Evolutionary conservation across 352 stramenopile genomes (phyloP).

Genomic region (Pythium biforme): DNA sequence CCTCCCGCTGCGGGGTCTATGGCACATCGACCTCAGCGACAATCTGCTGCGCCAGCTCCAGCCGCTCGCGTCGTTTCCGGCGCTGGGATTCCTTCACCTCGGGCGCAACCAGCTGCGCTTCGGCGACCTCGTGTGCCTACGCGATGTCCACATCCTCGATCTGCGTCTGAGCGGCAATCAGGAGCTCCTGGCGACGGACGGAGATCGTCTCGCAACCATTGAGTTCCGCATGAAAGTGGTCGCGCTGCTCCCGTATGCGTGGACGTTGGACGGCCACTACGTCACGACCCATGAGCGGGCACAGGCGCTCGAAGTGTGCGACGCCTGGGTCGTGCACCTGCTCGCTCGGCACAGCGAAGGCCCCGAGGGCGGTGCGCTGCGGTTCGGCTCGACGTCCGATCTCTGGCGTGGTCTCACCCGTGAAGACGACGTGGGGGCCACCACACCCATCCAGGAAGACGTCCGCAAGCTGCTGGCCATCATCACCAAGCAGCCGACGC

Average conservation of each 20-base stretch:
- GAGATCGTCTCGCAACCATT: neutral
- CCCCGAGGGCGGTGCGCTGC: neutral
- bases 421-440: neutral
- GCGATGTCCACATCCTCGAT: slow-evolving; percentile 58
- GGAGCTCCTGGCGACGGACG: slow-evolving; percentile 22
- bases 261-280: slow-evolving; percentile 62
- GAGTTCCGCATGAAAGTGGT: slow-evolving; percentile 46
- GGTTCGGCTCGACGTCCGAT: slow-evolving; percentile 39
- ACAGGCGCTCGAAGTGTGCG: slow-evolving; percentile 38
- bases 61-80: slow-evolving; percentile 43
- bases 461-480: slow-evolving; percentile 10
- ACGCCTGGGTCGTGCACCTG: slow-evolving; percentile 35
- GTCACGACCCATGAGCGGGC: slow-evolving; percentile 42
- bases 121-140: slow-evolving; percentile 50
- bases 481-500: slow-evolving; percentile 16
- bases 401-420: slow-evolving; percentile 29
- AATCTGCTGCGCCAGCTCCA: slow-evolving; percentile 44
- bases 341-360: slow-evolving; percentile 13
- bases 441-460: slow-evolving; percentile 13
- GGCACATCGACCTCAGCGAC: slow-evolving; percentile 50
- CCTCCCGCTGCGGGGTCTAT: slow-evolving; percentile 38
- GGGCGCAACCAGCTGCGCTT: slow-evolving; percentile 49
- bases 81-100: slow-evolving; percentile 57
- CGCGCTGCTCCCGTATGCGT: slow-evolving; percentile 54
- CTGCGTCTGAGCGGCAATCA: slow-evolving; percentile 43